Evolutionary conservation across 2,329 filamentous ascomycete genomes (phyloP).

Genomic region (Penicillium brevicompactum): DNA sequence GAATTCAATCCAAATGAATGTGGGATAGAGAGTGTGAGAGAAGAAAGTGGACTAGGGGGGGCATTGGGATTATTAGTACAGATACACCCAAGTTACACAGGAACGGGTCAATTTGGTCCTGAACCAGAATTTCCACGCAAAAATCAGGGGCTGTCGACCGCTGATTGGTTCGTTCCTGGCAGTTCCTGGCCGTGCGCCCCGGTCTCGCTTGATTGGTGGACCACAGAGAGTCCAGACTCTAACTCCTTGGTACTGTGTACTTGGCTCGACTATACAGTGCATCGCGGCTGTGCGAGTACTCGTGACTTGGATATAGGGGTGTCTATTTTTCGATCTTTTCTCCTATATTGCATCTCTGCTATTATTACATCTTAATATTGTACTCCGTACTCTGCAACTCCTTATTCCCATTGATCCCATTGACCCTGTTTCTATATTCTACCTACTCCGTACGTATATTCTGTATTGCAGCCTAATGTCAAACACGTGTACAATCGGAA

Average conservation of each 20-base stretch:
- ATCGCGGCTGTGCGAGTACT: conserved; percentile 6
- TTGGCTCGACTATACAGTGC: conserved; percentile 2
- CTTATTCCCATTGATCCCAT: not conserved
- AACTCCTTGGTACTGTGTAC: conserved; percentile 10
- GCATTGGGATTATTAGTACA: conserved; percentile 3
- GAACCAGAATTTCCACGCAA: conserved; percentile 5
- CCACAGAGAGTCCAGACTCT: conserved; percentile 8
- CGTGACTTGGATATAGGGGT: conserved; percentile 5
- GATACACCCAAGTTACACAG: conserved; percentile 4
- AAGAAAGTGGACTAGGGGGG: conserved; percentile 12
- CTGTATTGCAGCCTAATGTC: conserved; percentile 3
- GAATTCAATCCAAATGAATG: conserved; percentile 24
- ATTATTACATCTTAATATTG: not conserved
- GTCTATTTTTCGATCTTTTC: not conserved
- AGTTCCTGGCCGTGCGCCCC: conserved; percentile 17
- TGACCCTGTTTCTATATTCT: not conserved
- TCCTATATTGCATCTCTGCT: not conserved
- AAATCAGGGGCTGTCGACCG: conserved; percentile 18
- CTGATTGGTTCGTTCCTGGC: conserved; percentile 17
- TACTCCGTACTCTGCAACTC: too few species aligned
- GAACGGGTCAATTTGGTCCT: conserved; percentile 2
- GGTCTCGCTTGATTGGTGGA: conserved; percentile 14
- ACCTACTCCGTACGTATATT: too few species aligned
- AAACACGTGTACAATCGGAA: conserved; percentile 21
- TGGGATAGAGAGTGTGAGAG: conserved; percentile 11